Evolutionary conservation across 1,284 basidiomycete genomes (phyloP).

Genomic region (Cryptococcus deneoformans): DNA sequence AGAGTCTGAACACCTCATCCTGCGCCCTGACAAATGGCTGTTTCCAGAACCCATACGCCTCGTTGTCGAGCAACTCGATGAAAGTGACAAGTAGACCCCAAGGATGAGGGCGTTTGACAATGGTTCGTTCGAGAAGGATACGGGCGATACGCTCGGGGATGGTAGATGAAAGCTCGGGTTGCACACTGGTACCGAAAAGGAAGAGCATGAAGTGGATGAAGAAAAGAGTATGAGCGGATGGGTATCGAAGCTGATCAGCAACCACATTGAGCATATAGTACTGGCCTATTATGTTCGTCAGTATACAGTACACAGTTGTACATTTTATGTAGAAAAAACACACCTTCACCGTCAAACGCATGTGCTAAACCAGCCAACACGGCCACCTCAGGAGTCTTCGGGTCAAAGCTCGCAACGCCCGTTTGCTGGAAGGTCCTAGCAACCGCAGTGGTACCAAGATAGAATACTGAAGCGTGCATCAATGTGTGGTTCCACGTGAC

Average conservation of each 20-base stretch:
- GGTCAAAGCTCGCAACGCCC: conserved; percentile 72
- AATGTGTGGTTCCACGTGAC: conserved; percentile 84
- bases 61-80: conserved; percentile 62
- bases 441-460: conserved; percentile 85
- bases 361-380: conserved; percentile 76
- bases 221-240: conserved; percentile 96
- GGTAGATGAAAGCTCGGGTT: conserved; percentile 12
- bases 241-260: conserved; percentile 91
- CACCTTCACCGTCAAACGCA: conserved; percentile 87
- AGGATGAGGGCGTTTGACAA: conserved; percentile 93
- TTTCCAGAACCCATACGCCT: conserved; percentile 48
- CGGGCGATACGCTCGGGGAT: conserved; percentile 89
- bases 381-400: conserved; percentile 75
- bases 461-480: conserved; percentile 92
- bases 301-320: background rate
- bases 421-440: conserved; percentile 73
- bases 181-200: conserved; percentile 61
- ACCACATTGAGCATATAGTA: conserved; percentile 88
- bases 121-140: conserved; percentile 87
- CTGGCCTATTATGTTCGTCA: conserved; percentile 60
- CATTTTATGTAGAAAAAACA: conserved; percentile 19
- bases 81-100: conserved; percentile 94
- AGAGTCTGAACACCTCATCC: conserved; percentile 44
- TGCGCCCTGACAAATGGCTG: conserved; percentile 47
- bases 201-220: conserved; percentile 85